These are phyloP conservation scores for Crepidotus variabilis DNA, from an alignment of 768 basidiomycete species.

Conservation along the genomic window DNA sequence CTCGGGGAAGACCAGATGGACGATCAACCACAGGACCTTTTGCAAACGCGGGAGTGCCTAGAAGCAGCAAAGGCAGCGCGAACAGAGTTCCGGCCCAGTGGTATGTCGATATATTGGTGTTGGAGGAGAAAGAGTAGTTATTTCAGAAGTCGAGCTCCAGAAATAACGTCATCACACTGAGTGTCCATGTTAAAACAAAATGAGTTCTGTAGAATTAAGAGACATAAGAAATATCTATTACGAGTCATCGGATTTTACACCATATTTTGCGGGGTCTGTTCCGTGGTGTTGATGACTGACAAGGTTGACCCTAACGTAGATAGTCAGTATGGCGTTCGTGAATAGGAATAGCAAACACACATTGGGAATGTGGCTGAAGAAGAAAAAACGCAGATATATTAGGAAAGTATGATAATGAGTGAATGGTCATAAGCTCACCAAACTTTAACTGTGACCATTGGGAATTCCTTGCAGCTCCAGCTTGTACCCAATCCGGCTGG, in stretches of 20 bases:
- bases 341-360: constrained; percentile 33
- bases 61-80: too few species aligned
- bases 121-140: too few species aligned
- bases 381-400: constrained; percentile 8
- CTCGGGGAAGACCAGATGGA: too few species aligned
- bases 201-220: too few species aligned
- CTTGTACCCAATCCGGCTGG: constrained; percentile 84
- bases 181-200: too few species aligned
- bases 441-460: constrained; percentile 93
- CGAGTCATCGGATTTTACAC: constrained; percentile 31
- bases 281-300: constrained; percentile 90
- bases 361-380: constrained; percentile 67
- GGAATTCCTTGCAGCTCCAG: constrained; percentile 83
- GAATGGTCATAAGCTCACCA: constrained; percentile 42
- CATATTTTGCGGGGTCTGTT: constrained; percentile 80
- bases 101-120: too few species aligned
- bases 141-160: too few species aligned
- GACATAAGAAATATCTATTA: neutral
- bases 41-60: too few species aligned
- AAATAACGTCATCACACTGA: too few species aligned
- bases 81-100: too few species aligned
- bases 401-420: constrained; percentile 1
- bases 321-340: constrained; percentile 9
- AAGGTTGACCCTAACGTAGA: constrained; percentile 78
- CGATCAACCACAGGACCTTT: too few species aligned